Conservation (phyloP, 306 rosid species). For the Quercus bicolor region DNA sequence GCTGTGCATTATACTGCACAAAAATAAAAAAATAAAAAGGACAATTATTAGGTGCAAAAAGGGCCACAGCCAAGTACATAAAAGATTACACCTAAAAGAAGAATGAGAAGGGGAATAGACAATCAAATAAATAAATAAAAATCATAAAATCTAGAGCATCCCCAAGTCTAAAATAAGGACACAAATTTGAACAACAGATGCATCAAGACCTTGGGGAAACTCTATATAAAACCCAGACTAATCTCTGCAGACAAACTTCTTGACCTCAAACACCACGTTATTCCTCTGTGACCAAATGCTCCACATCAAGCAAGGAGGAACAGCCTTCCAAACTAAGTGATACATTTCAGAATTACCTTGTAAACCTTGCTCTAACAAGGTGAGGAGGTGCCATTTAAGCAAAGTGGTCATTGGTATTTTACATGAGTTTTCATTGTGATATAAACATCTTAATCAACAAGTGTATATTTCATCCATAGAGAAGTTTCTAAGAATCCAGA, state of each 20-base stretch:
- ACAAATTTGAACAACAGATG: not conserved
- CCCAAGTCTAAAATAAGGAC: not conserved
- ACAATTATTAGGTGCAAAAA: slow-evolving; percentile 17
- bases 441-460: not conserved
- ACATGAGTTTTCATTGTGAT: not conserved
- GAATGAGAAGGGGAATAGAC: not conserved
- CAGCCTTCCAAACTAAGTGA: not conserved
- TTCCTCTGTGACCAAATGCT: not conserved
- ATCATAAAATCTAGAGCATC: not conserved
- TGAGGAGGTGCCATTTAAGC: too few species aligned
- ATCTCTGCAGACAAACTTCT: too few species aligned
- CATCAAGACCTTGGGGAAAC: not conserved
- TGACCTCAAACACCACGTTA: not conserved
- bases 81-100: not conserved
- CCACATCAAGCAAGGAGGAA: not conserved
- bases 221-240: not conserved
- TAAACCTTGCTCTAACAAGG: not conserved
- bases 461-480: too few species aligned
- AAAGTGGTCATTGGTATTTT: not conserved
- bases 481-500: too few species aligned
- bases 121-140: not conserved
- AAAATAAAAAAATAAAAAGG: slow-evolving; percentile 3
- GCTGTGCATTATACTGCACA: slow-evolving; percentile 70
- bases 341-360: not conserved
- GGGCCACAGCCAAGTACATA: not conserved